Evolutionary conservation across 2,329 filamentous ascomycete genomes (phyloP).

Genomic region (Rasamsonia emersonii): DNA sequence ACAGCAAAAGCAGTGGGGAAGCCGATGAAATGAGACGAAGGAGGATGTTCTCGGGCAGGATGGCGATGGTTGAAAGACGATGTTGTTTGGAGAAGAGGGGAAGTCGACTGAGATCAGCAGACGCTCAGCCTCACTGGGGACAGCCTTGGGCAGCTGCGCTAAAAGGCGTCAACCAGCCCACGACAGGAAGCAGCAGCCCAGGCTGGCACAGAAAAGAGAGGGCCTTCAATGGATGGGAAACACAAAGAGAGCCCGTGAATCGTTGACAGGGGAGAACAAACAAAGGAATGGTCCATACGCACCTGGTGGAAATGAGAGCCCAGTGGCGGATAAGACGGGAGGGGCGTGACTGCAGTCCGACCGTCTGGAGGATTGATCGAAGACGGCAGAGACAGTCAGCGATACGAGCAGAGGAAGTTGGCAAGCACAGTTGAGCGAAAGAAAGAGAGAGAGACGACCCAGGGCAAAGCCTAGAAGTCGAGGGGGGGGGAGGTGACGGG

Average conservation of each 20-base stretch:
- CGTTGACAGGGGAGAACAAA: conserved; percentile 4
- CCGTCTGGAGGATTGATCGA: background rate
- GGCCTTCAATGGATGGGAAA: too few species aligned
- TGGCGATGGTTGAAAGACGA: too few species aligned
- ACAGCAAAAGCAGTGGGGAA: background rate
- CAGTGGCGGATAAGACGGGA: background rate
- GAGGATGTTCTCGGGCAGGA: too few species aligned
- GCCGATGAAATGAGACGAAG: conserved; percentile 1
- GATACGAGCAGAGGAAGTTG: background rate
- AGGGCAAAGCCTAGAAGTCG: conserved; percentile 19
- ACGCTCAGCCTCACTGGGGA: too few species aligned
- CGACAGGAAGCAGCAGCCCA: too few species aligned
- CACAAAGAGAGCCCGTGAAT: too few species aligned
- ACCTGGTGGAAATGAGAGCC: background rate
- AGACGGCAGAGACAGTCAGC: background rate
- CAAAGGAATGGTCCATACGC: conserved; percentile 1
- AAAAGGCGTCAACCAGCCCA: too few species aligned
- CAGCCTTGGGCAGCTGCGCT: too few species aligned
- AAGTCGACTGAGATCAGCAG: too few species aligned
- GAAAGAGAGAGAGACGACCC: conserved; percentile 11
- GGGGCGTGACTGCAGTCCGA: background rate
- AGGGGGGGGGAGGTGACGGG: conserved; percentile 11
- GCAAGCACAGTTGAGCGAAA: conserved; percentile 1
- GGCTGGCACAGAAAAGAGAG: too few species aligned
- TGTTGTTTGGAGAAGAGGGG: too few species aligned